A percentile compares a stretch with the other conserved stretches of the same genome.
These are phyloP conservation scores for Trichopus zeylanicus DNA, from an alignment of 116 monocot species.

Conservation along the genomic window DNA sequence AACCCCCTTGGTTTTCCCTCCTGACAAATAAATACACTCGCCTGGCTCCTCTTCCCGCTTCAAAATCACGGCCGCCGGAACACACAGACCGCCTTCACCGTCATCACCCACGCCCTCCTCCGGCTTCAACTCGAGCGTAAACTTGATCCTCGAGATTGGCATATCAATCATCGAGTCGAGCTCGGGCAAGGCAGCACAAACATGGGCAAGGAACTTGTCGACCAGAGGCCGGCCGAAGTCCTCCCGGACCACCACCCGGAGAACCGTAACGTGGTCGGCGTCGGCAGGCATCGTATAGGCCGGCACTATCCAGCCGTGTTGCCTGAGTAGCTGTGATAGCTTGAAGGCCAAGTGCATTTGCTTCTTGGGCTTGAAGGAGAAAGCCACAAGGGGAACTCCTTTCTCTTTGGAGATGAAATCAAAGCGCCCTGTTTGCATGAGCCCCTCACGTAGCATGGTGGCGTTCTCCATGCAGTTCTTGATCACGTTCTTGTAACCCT, in stretches of 20 bases:
- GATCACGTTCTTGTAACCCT: slow-evolving; percentile 90
- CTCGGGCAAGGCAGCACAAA: not conserved
- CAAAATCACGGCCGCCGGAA: not conserved
- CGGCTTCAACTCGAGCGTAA: not conserved
- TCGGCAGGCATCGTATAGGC: slow-evolving; percentile 96
- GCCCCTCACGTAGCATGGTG: slow-evolving; percentile 49
- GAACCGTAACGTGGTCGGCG: slow-evolving; percentile 69
- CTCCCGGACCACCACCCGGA: slow-evolving; percentile 85
- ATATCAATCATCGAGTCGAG: not conserved
- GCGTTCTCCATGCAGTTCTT: slow-evolving; percentile 91
- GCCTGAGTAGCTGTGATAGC: slow-evolving; percentile 64
- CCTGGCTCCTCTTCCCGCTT: slow-evolving; percentile 28
- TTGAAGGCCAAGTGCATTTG: slow-evolving; percentile 65
- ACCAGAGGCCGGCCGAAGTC: slow-evolving; percentile 86
- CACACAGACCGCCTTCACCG: not conserved
- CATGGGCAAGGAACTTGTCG: slow-evolving; percentile 44
- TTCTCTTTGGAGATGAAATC: slow-evolving; percentile 79
- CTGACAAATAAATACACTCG: slow-evolving; percentile 54
- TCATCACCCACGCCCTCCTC: not conserved
- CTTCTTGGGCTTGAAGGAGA: slow-evolving; percentile 64
- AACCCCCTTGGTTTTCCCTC: slow-evolving; percentile 67
- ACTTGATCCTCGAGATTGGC: slow-evolving; percentile 42
- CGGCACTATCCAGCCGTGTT: slow-evolving; percentile 92
- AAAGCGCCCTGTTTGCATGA: slow-evolving; percentile 64
- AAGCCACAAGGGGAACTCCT: slow-evolving; percentile 87